phyloP scores from a whole-genome alignment of 2,329 filamentous ascomycete species.

The Talaromyces marneffei region DNA sequence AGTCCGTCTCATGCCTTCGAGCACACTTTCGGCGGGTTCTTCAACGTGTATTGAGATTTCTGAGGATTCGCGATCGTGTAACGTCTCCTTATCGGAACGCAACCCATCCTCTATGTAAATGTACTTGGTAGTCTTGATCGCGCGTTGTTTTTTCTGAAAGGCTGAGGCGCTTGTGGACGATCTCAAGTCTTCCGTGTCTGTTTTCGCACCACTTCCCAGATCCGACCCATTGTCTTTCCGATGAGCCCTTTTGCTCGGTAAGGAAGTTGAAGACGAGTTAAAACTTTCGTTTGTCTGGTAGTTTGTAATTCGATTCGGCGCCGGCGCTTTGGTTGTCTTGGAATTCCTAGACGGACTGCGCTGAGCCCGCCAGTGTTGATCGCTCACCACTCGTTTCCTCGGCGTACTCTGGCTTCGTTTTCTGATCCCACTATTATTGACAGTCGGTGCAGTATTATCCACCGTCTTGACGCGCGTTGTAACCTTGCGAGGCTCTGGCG shows the following conservation, averaged over 20 bases:
- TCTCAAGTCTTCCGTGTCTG: conserved; percentile 25
- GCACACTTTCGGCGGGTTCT: conserved; percentile 21
- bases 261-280: conserved; percentile 22
- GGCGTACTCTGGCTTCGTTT: conserved; percentile 56
- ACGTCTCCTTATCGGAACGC: conserved; percentile 19
- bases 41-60: conserved; percentile 19
- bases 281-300: conserved; percentile 32
- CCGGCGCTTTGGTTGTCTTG: conserved; percentile 33
- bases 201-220: conserved; percentile 20
- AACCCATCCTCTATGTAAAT: conserved; percentile 16
- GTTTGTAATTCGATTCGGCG: conserved; percentile 39
- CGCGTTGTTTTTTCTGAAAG: conserved; percentile 23
- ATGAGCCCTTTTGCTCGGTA: conserved; percentile 24
- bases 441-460: conserved; percentile 15
- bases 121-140: conserved; percentile 19
- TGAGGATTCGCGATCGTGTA: conserved; percentile 11
- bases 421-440: conserved; percentile 21
- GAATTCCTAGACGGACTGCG: conserved; percentile 42
- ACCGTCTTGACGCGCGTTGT: conserved; percentile 19
- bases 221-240: conserved; percentile 21
- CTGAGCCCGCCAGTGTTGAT: conserved; percentile 70
- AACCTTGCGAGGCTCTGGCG: conserved; percentile 2
- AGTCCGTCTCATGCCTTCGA: conserved; percentile 22
- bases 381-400: conserved; percentile 87
- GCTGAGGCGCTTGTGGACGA: conserved; percentile 21